Percentiles rank a stretch among this genome's conserved stretches.
Evolutionary conservation across 139 green algal species (phyloP).

Genomic region (Astrephomene gubernaculifera): DNA sequence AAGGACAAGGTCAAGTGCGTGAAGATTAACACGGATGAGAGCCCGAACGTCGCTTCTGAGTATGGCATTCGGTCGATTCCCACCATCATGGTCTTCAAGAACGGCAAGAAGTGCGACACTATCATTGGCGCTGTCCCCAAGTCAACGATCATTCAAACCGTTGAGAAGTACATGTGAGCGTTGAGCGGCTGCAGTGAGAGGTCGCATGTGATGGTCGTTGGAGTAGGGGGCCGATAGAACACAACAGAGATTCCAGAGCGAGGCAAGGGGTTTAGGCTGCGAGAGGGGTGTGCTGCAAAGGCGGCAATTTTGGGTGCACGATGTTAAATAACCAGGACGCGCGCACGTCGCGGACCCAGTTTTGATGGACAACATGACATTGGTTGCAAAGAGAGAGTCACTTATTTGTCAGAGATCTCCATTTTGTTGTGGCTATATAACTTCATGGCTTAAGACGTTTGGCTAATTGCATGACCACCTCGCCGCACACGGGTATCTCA

Average conservation of each 20-base stretch:
- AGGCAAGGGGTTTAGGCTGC: too few species aligned
- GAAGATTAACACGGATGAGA: constrained; percentile 98
- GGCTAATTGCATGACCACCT: too few species aligned
- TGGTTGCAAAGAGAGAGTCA: background rate
- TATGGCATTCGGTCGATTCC: constrained; percentile 97
- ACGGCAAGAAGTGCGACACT: constrained; percentile 96
- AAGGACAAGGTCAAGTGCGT: constrained; percentile 77
- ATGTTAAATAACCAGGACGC: background rate
- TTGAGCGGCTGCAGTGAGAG: too few species aligned
- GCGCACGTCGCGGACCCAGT: background rate
- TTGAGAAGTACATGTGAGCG: constrained; percentile 92
- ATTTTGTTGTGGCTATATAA: background rate
- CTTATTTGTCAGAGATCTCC: background rate
- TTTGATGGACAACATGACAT: constrained; percentile 2
- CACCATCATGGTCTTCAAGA: constrained; percentile 98
- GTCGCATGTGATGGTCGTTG: too few species aligned
- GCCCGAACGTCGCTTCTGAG: constrained; percentile 91
- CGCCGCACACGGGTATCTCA: too few species aligned
- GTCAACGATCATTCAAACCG: constrained; percentile 84
- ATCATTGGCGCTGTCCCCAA: constrained; percentile 99
- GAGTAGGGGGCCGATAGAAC: too few species aligned
- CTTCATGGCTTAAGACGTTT: too few species aligned
- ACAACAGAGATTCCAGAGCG: too few species aligned
- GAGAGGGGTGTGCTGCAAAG: background rate
- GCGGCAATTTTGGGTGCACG: background rate